Conservation (phyloP, 345 rosid species). For the Mallotus nudiflorus region DNA sequence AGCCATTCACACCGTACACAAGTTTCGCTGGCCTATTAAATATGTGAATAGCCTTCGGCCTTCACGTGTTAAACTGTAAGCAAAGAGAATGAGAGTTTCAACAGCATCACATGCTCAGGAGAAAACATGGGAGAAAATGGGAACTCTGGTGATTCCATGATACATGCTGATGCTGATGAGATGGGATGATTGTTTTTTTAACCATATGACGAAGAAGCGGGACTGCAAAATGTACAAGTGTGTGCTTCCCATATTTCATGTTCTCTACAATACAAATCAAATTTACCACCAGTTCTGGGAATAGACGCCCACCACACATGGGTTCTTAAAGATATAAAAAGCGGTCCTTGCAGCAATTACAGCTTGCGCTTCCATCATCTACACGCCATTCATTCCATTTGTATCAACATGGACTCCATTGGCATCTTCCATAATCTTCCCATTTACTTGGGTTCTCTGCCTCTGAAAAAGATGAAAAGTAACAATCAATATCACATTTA, state of each 20-base stretch:
- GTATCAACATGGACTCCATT: constrained; percentile 57
- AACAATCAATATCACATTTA: not conserved
- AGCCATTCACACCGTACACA: too few species aligned
- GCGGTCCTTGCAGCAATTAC: constrained; percentile 21
- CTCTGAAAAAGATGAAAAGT: constrained; percentile 42
- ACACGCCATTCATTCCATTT: constrained; percentile 65
- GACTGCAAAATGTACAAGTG: constrained; percentile 13
- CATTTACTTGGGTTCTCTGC: constrained; percentile 75
- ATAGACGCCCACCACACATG: not conserved
- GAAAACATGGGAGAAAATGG: not conserved
- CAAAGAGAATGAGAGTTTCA: not conserved
- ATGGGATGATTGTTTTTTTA: not conserved
- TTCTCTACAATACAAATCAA: constrained; percentile 23
- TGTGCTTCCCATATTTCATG: not conserved
- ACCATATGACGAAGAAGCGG: not conserved
- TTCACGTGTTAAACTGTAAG: not conserved
- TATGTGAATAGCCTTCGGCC: constrained; percentile 15
- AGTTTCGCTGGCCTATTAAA: too few species aligned
- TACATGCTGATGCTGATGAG: constrained; percentile 3
- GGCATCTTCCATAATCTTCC: constrained; percentile 72
- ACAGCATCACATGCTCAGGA: constrained; percentile 5
- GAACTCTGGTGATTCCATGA: constrained; percentile 2
- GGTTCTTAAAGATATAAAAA: constrained; percentile 8
- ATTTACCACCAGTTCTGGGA: constrained; percentile 7
- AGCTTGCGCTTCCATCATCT: constrained; percentile 31